phyloP scores from a whole-genome alignment of 129 eudicot species.

The Helianthus annuus region DNA sequence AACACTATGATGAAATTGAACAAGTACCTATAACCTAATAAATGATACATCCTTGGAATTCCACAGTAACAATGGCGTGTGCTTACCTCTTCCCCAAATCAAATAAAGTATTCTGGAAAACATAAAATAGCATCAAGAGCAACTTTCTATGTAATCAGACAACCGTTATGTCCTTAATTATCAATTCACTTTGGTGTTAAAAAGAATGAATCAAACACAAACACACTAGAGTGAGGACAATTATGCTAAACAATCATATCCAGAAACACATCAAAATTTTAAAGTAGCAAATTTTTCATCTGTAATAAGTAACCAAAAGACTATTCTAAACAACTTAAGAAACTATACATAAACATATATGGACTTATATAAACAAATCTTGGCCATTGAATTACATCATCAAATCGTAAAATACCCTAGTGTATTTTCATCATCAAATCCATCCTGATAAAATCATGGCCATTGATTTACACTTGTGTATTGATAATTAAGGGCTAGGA shows the following conservation, averaged over 20 bases:
- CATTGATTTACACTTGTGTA: too few relatives aligned
- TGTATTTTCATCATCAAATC: too few relatives aligned
- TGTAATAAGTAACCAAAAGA: too few relatives aligned
- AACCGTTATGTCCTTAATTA: neutral
- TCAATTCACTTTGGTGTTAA: neutral
- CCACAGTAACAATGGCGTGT: slow-evolving; percentile 18
- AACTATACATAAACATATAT: too few relatives aligned
- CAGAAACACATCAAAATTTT: too few relatives aligned
- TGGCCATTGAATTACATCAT: too few relatives aligned
- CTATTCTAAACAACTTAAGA: too few relatives aligned
- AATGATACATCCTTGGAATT: slow-evolving; percentile 23
- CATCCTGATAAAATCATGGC: too few relatives aligned
- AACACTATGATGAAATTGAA: neutral
- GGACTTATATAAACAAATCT: too few relatives aligned
- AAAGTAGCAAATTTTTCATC: too few relatives aligned
- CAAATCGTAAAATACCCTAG: too few relatives aligned
- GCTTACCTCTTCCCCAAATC: neutral
- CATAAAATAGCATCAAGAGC: neutral
- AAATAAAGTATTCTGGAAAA: neutral
- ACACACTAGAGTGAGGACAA: neutral
- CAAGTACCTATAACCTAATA: slow-evolving; percentile 36
- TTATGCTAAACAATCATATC: neutral
- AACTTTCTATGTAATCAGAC: neutral
- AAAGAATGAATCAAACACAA: neutral
- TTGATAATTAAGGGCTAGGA: too few relatives aligned